Evolutionary conservation across 1,284 basidiomycete species (phyloP), one percentile per base, ranked within the genome.

Genomic region (Rhizoctonia solani): DNA sequence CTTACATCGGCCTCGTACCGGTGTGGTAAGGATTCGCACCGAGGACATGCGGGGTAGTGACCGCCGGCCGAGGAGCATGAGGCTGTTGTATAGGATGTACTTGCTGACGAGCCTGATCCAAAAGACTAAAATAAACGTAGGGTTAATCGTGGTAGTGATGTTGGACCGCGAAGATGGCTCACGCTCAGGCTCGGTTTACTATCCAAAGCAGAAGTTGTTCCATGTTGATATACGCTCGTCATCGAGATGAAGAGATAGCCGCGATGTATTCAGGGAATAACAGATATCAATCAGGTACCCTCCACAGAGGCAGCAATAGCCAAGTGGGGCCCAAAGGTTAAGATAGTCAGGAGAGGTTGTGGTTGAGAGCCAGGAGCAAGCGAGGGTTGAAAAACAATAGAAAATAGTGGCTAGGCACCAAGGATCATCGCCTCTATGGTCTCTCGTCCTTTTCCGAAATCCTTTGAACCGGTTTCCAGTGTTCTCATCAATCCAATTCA

Each of bases 31-130:
- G 59, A 53, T 53, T 65, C 37, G 37, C 59, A 65, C 27, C 59
- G 52, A 16, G 59, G 59, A 44, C 59, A 65, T 25, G 59, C 59
- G 53, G 59, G 59, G 19, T 65, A 65, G 50, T 65, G 59, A n/a
- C 27, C 56, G 19, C 49, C 37, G 23, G 49, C n/a, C 8, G 59
- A 53, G 9, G 59, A 53, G 32, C 59, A 52, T 8, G 59, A 65
- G 37, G 59, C 23, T 23, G 59, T n/a, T 52, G 59, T 52, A 65
- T 65, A 65, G 49, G 50, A 37, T 52, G 59, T 65, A 37, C 6
- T 65, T 23, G 59, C 46, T 13, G 59, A 65, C 19, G 59, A 65
- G n/a, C 49, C 59, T 42, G 59, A 65, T 27, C 39, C 52, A 23
- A 50, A 65, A 27, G 59, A 65, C 59, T 65, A 50, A 41, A 49